These are phyloP conservation scores for Oidium heveae DNA, from an alignment of 2,329 filamentous ascomycete species.

Conservation along the genomic window DNA sequence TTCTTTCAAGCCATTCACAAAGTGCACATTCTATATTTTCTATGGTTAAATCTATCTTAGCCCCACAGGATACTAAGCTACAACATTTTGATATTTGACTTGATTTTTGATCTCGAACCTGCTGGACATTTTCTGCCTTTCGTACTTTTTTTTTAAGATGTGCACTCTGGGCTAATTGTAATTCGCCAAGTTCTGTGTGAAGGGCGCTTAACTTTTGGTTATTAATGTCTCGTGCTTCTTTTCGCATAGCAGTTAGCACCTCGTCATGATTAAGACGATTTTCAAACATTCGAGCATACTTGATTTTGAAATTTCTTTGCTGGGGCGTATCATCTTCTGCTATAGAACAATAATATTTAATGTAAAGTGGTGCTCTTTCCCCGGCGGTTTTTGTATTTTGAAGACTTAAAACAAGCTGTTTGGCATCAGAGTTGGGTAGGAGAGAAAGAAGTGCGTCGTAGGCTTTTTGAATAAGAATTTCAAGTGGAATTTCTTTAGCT, in stretches of 20 bases:
- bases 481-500: constrained; percentile 4
- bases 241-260: constrained; percentile 8
- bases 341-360: constrained; percentile 10
- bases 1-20: constrained; percentile 10
- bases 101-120: constrained; percentile 4
- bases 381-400: constrained; percentile 6
- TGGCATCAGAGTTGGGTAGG: constrained; percentile 2
- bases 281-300: constrained; percentile 12
- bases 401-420: constrained; percentile 3
- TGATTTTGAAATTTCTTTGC: constrained; percentile 10
- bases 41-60: constrained; percentile 7
- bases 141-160: constrained; percentile 10
- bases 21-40: constrained; percentile 10
- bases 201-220: constrained; percentile 5
- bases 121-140: constrained; percentile 8
- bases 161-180: constrained; percentile 12
- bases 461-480: constrained; percentile 3
- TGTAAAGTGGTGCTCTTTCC: constrained; percentile 9
- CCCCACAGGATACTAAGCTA: constrained; percentile 6
- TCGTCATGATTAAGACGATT: constrained; percentile 7
- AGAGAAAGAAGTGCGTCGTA: background rate
- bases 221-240: constrained; percentile 8
- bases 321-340: constrained; percentile 5
- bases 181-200: constrained; percentile 5
- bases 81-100: constrained; percentile 6